Conservation (phyloP, 2,329 filamentous ascomycete genomes). For the Alternaria conjuncta region DNA sequence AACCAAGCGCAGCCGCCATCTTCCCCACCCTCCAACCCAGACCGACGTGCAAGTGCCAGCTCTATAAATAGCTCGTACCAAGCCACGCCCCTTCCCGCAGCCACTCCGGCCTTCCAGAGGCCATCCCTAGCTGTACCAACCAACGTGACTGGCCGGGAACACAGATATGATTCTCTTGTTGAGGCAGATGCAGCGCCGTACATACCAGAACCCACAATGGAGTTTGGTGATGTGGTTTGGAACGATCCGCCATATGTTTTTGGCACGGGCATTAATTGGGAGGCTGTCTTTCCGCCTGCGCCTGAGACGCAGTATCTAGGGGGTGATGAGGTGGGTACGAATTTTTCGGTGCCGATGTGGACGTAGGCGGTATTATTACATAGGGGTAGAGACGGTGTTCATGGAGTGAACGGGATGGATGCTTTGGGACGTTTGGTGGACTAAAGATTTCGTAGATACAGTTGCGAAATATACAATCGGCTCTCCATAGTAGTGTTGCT, state of each 20-base stretch:
- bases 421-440: not conserved
- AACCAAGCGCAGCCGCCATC: conserved; percentile 9
- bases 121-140: not conserved
- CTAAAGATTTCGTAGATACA: not conserved
- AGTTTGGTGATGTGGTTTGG: conserved; percentile 4
- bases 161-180: not conserved
- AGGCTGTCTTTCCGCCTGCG: conserved; percentile 22
- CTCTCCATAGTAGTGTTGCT: not conserved
- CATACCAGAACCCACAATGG: conserved; percentile 3
- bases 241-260: conserved; percentile 13
- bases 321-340: not conserved
- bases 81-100: not conserved
- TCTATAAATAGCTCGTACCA: conserved; percentile 9
- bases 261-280: conserved; percentile 31
- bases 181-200: not conserved
- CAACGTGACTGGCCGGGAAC: not conserved
- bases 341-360: conserved; percentile 13
- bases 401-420: not conserved
- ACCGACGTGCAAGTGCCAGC: conserved; percentile 1
- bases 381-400: not conserved
- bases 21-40: not conserved
- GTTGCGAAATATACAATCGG: not conserved
- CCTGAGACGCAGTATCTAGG: conserved; percentile 2
- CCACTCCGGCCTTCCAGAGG: not conserved
- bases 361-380: not conserved